These are phyloP conservation scores for Thermothelomyces thermophilus DNA, from an alignment of 2,329 filamentous ascomycete species.

Conservation along the genomic window DNA sequence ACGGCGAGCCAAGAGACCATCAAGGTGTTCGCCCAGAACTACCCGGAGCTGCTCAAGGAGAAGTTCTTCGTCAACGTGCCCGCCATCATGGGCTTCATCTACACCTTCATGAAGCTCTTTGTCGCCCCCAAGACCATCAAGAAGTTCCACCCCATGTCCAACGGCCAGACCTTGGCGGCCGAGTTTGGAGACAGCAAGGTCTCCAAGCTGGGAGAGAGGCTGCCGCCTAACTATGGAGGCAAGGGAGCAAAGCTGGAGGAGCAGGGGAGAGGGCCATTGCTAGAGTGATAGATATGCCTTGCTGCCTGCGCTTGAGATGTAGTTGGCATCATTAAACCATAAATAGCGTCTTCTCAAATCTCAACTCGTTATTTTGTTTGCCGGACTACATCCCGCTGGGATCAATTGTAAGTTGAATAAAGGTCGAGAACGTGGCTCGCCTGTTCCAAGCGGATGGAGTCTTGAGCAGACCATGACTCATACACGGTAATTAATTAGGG, in stretches of 20 bases:
- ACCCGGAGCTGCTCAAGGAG: slow-evolving; percentile 79
- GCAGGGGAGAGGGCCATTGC: slow-evolving; percentile 23
- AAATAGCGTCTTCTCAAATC: no score
- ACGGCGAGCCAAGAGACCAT: slow-evolving; percentile 75
- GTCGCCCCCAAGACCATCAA: slow-evolving; percentile 65
- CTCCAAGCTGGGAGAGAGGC: slow-evolving; percentile 49
- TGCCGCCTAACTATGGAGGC: slow-evolving; percentile 77
- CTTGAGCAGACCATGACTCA: no score
- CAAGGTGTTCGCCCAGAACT: slow-evolving; percentile 70
- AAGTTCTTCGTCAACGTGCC: slow-evolving; percentile 98
- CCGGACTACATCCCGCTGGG: no score
- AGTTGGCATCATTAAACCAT: no score
- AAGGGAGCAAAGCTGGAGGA: slow-evolving; percentile 40
- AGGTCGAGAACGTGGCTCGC: no score
- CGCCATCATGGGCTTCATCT: slow-evolving; percentile 82
- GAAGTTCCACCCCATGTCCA: slow-evolving; percentile 73
- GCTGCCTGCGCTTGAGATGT: no score
- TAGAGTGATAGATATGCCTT: slow-evolving; percentile 17
- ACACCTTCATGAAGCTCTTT: slow-evolving; percentile 67
- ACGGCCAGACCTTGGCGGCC: slow-evolving; percentile 61
- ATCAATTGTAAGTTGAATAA: no score
- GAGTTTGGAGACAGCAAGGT: slow-evolving; percentile 50
- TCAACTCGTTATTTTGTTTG: no score
- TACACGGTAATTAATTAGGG: no score
- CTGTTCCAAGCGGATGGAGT: no score